Conservation (phyloP, 495 filamentous ascomycete genomes). For the Pyronema domesticum region DNA sequence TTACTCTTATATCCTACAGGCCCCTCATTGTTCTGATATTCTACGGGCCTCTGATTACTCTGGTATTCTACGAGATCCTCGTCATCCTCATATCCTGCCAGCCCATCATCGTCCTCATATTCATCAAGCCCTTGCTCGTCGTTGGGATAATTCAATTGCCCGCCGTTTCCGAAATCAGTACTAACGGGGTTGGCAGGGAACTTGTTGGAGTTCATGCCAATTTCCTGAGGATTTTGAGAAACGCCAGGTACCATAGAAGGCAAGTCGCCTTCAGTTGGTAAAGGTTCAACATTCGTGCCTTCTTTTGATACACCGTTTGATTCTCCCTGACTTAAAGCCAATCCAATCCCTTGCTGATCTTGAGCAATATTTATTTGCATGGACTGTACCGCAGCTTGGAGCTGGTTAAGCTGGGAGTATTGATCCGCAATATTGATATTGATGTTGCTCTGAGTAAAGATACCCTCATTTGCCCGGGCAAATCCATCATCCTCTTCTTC, state of each 20-base stretch:
- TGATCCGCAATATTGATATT: background rate
- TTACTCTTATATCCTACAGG: background rate
- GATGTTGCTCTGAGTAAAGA: conserved; percentile 5
- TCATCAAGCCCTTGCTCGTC: conserved; percentile 11
- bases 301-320: background rate
- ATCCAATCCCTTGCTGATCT: conserved; percentile 7
- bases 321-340: conserved; percentile 5
- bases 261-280: background rate
- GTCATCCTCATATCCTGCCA: no score
- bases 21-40: no score
- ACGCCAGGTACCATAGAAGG: conserved; percentile 14
- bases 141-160: conserved; percentile 15
- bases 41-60: no score
- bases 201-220: background rate
- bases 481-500: conserved; percentile 40
- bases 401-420: background rate
- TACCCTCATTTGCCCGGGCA: conserved; percentile 26
- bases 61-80: no score
- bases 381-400: background rate
- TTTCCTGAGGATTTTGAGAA: background rate
- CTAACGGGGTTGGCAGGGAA: conserved; percentile 15
- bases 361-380: background rate
- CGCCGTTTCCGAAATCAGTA: conserved; percentile 14
- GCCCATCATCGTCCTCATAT: conserved; percentile 8
- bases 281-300: background rate